Evolutionary conservation across 495 filamentous ascomycete genomes (phyloP).

Genomic region (Diplogelasinospora grovesii): DNA sequence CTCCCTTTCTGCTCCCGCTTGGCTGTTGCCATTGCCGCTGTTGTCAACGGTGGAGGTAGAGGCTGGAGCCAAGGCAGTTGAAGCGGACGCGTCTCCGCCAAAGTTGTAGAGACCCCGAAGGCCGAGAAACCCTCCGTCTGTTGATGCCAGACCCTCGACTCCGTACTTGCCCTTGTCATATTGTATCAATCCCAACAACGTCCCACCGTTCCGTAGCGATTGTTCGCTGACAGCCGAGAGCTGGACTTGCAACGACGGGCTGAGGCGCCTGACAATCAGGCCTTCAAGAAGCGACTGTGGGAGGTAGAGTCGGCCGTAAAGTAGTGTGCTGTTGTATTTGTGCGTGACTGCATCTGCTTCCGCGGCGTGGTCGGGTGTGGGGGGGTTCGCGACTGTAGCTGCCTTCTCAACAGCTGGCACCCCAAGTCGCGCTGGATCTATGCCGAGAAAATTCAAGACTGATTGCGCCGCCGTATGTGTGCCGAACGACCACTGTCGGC

Average conservation of each 20-base stretch:
- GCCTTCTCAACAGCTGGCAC: no score
- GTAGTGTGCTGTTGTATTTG: conserved; percentile 43
- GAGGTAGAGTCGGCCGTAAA: conserved; percentile 86
- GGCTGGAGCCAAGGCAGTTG: conserved; percentile 13
- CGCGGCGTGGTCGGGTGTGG: background rate
- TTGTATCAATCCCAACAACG: conserved; percentile 71
- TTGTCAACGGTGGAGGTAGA: conserved; percentile 9
- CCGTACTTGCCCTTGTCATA: conserved; percentile 85
- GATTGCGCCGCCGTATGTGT: conserved; percentile 1
- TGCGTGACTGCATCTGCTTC: background rate
- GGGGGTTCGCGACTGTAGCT: background rate
- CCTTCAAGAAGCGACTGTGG: conserved; percentile 80
- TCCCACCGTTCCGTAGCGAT: conserved; percentile 66
- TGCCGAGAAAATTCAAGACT: no score
- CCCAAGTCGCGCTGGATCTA: no score
- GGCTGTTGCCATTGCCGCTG: conserved; percentile 9
- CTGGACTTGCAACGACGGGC: conserved; percentile 70
- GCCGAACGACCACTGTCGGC: conserved; percentile 3
- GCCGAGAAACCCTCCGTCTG: conserved; percentile 83
- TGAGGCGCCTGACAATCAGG: conserved; percentile 75
- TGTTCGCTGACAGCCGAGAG: conserved; percentile 76
- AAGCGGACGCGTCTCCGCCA: conserved; percentile 63
- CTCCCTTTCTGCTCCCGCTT: conserved; percentile 32
- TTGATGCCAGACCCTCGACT: conserved; percentile 85
- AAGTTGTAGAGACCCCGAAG: conserved; percentile 91